Evolutionary conservation across 2,329 filamentous ascomycete genomes (phyloP), one percentile per base, ranked within the genome.

Genomic region (Exophiala calicioides): DNA sequence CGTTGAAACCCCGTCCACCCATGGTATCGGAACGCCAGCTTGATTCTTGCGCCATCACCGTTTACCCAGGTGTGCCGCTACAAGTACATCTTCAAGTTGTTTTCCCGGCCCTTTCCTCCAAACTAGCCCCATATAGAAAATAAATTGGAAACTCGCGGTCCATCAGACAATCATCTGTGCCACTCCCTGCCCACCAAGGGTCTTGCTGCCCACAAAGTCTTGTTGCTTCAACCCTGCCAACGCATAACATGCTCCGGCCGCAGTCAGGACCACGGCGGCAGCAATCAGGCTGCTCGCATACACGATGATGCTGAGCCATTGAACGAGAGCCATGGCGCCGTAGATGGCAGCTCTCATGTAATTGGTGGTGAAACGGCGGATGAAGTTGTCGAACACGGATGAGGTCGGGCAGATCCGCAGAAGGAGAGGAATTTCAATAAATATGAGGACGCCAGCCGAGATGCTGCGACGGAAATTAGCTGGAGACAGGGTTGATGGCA

Each of bases 331-430:
- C 86, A 97, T 91, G 65, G 81, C 72, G 47, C 73, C 71, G 71
- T 98, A 98, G 65, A 95, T 85, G 47, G 76, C 86, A 15, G 91
- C 91, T 70, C 93, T 44, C 84, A 93, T 94, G 75, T 90, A 97
- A 76, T 96, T 97, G 50, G 90, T 95, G 55, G 89, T 89, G 75
- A 98, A 88, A 63, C 81, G 85, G 70, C 91, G 90, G 69, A 98
- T 91, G 66, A 90, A 85, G 58, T 73, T 75, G 68, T 98, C 93
- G 73, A 98, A 98, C 57, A 80, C 83, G 56, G 84, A 71, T 10
- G 91, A 97, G 4, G 93, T 98, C 48, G 93, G 93, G 75, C 93
- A 98, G 74, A 98, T 96, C 71, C 93, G 88, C 53, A 98, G 84
- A 47, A 98, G 86, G 50, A 97, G 84, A 20, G 93, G 93, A 13